Conservation (phyloP, 306 rosid genomes). For the Citrullus colocynthis region DNA sequence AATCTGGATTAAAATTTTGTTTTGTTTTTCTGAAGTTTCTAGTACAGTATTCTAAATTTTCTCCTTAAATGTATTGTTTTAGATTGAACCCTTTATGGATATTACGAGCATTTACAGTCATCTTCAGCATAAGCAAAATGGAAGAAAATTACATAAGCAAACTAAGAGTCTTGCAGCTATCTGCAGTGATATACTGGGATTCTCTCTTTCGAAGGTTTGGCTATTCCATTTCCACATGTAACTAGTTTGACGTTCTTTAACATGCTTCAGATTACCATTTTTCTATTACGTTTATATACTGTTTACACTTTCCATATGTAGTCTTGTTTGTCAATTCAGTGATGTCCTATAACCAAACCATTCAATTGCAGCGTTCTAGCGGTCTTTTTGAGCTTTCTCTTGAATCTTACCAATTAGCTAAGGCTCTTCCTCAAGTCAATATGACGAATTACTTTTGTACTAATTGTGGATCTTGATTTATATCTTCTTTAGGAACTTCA, state of each 20-base stretch:
- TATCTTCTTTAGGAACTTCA: slow-evolving; percentile 77
- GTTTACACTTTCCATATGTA: neutral
- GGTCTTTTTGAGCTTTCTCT: neutral
- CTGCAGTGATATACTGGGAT: slow-evolving; percentile 59
- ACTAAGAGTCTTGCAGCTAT: slow-evolving; percentile 61
- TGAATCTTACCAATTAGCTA: neutral
- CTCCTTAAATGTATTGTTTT: neutral
- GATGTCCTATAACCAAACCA: neutral
- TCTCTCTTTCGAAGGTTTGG: slow-evolving; percentile 76
- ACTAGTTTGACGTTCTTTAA: neutral
- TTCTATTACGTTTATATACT: neutral
- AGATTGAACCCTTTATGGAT: slow-evolving; percentile 87
- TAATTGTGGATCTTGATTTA: slow-evolving; percentile 25
- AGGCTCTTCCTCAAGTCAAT: neutral
- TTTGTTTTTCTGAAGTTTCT: neutral
- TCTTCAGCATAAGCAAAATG: slow-evolving; percentile 48
- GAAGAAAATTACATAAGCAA: slow-evolving; percentile 46
- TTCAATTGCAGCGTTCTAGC: neutral
- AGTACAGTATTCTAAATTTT: neutral
- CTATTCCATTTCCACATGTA: slow-evolving; percentile 2
- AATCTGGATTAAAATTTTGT: neutral
- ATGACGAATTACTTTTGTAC: neutral
- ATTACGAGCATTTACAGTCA: slow-evolving; percentile 48
- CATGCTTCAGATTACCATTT: neutral
- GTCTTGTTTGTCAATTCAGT: neutral